Evolutionary conservation across 192 early-diverging fungal species (phyloP), one percentile per base, ranked within the genome.

Genomic region (Coemansia sp.): DNA sequence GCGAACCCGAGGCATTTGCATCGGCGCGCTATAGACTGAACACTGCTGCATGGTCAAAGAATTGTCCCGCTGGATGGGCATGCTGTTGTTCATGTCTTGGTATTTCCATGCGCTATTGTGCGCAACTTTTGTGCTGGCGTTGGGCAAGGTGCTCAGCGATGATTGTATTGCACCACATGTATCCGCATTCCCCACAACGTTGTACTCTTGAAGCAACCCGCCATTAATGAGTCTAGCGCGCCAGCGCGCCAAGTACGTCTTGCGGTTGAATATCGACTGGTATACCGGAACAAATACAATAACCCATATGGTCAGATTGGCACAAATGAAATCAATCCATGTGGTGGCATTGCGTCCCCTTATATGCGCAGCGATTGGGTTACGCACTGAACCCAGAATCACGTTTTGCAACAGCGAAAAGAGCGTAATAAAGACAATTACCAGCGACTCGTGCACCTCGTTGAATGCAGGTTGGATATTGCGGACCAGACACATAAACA

Each of bases 401-500:
- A 62, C 64, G 1, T 67, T 69, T 19, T 69, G 58, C 3, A 69
- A 28, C 25, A 75, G 43, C 7, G 56, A 48, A 3, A 69, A 30
- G 1, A 69, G 56, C 32, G 59, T 62, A 29, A 65, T 23, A 11
- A 61, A 47, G n/a, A 65, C 64, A 25, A 75, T 49, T 1, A 55
- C 49, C 55, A 69, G 50, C 2, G 73, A 69, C 19, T 69, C 66
- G 58, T 42, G 56, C 33, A 57, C 60, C 49, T 75, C 73, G 51
- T 75, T 75, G 46, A 75, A 75, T 11, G 62, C 65, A 1, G 66
- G 60, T 24, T 76, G 66, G 9, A 76, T 76, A 22, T 76, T 76
- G 48, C 73, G 73, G 40, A 69, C 61, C 0, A 56, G 55, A 54
- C 63, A 65, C 40, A 48, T 40, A 42, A 49, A 57, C 28, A 56